These are phyloP conservation scores for Leccinum barrowsii DNA, from an alignment of 768 basidiomycete genomes.

Conservation along the genomic window DNA sequence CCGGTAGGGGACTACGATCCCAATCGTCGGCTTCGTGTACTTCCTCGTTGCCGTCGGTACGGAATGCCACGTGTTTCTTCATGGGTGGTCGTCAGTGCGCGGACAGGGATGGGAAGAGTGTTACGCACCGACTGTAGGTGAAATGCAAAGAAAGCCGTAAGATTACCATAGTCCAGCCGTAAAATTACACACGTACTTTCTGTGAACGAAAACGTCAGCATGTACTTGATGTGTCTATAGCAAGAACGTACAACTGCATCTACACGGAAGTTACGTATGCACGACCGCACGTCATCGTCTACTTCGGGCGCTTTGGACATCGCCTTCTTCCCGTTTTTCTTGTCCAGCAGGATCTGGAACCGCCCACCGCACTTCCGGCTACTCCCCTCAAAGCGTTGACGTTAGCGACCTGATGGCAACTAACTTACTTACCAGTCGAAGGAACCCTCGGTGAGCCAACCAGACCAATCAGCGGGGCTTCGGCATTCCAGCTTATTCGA, in stretches of 20 bases:
- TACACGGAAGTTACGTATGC: constrained; percentile 26
- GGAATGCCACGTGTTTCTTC: constrained; percentile 62
- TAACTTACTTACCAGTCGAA: constrained; percentile 20
- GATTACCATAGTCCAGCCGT: neutral
- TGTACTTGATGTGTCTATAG: too few species aligned
- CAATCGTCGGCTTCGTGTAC: constrained; percentile 70
- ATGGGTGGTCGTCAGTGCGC: neutral
- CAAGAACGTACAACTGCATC: constrained; percentile 16
- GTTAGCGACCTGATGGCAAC: neutral
- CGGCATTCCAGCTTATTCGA: constrained; percentile 16
- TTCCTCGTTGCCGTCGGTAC: constrained; percentile 50
- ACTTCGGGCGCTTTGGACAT: neutral
- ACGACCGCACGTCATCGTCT: constrained; percentile 19
- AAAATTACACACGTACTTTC: constrained; percentile 15
- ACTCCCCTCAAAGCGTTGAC: neutral
- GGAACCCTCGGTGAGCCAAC: constrained; percentile 21
- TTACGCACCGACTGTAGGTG: constrained; percentile 12
- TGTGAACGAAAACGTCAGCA: constrained; percentile 4
- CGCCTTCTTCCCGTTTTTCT: constrained; percentile 10
- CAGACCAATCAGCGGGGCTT: constrained; percentile 10
- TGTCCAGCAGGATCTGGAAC: constrained; percentile 24
- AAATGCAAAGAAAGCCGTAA: neutral
- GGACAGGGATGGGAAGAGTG: neutral
- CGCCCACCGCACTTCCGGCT: constrained; percentile 21
- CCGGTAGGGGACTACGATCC: constrained; percentile 72